Conservation (phyloP, 768 basidiomycete genomes). For the Austroboletus eburneus region DNA sequence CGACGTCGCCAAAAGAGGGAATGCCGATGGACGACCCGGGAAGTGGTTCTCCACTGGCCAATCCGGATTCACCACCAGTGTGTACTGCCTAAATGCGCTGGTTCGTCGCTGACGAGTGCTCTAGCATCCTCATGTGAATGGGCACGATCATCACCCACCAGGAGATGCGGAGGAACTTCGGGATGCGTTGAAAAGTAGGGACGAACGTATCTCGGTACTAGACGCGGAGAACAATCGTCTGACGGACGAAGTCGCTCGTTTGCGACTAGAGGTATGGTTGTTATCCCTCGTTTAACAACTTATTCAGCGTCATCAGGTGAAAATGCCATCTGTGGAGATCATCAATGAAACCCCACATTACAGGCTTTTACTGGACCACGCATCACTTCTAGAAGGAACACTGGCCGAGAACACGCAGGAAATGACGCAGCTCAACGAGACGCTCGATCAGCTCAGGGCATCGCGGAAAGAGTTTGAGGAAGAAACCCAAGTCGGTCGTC, state of each 20-base stretch:
- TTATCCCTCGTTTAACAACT: neutral
- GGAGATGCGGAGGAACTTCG: constrained; percentile 40
- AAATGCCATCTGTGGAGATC: constrained; percentile 39
- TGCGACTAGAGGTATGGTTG: constrained; percentile 44
- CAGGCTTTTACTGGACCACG: constrained; percentile 51
- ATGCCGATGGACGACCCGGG: constrained; percentile 21
- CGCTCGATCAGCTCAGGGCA: constrained; percentile 37
- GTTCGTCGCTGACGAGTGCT: constrained; percentile 32
- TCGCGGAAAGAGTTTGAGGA: constrained; percentile 48
- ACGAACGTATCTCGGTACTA: constrained; percentile 46
- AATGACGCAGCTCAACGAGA: constrained; percentile 39
- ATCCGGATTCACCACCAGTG: constrained; percentile 67
- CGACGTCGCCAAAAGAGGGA: constrained; percentile 32
- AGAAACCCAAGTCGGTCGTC: constrained; percentile 37
- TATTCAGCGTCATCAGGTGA: constrained; percentile 30
- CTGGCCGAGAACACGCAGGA: constrained; percentile 38
- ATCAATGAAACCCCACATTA: constrained; percentile 51
- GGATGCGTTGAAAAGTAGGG: constrained; percentile 22
- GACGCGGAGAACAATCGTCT: constrained; percentile 43
- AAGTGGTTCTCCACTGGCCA: constrained; percentile 45
- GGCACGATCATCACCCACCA: constrained; percentile 36
- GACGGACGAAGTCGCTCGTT: constrained; percentile 39
- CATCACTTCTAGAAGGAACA: constrained; percentile 43
- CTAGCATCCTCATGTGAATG: constrained; percentile 43
- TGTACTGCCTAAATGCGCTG: constrained; percentile 44